Conservation (phyloP, 2,329 filamentous ascomycete genomes). For the Exophiala sp. region DNA sequence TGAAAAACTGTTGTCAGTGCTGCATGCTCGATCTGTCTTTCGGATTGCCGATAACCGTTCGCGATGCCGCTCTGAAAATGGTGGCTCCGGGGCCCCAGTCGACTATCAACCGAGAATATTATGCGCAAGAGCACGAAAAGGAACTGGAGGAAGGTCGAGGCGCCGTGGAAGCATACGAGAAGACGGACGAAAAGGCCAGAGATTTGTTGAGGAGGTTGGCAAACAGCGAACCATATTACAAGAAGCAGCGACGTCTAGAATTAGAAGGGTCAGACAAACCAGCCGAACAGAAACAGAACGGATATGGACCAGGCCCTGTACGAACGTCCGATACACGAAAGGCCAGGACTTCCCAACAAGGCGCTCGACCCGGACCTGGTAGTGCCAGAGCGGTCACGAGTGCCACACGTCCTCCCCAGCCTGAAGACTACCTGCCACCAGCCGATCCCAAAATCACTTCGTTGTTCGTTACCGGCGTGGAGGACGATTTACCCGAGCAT, state of each 20-base stretch:
- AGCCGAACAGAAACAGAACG: slow-evolving; percentile 43
- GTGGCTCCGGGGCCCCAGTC: slow-evolving; percentile 88
- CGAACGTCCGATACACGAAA: slow-evolving; percentile 59
- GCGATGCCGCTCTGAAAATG: slow-evolving; percentile 96
- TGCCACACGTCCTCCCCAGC: slow-evolving; percentile 68
- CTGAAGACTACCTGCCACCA: slow-evolving; percentile 80
- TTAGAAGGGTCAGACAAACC: slow-evolving; percentile 45
- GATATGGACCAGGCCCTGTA: slow-evolving; percentile 65
- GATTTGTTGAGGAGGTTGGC: slow-evolving; percentile 80
- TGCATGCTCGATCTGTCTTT: slow-evolving; percentile 98
- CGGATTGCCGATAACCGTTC: slow-evolving; percentile 85
- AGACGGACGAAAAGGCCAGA: slow-evolving; percentile 92
- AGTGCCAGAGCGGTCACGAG: slow-evolving; percentile 59
- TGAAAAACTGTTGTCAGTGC: slow-evolving; percentile 98
- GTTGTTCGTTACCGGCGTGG: slow-evolving; percentile 87
- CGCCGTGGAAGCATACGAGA: slow-evolving; percentile 83
- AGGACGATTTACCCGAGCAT: slow-evolving; percentile 91
- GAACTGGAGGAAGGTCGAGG: slow-evolving; percentile 88
- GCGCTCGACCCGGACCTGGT: slow-evolving; percentile 43
- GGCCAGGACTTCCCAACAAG: slow-evolving; percentile 37
- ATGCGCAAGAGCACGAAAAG: slow-evolving; percentile 93
- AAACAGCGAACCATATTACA: slow-evolving; percentile 90
- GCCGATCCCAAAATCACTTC: slow-evolving; percentile 81
- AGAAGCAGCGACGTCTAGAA: slow-evolving; percentile 73
- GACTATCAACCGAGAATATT: slow-evolving; percentile 93